These are phyloP conservation scores for Globisporangium solare DNA, from an alignment of 352 stramenopile species.

Conservation along the genomic window DNA sequence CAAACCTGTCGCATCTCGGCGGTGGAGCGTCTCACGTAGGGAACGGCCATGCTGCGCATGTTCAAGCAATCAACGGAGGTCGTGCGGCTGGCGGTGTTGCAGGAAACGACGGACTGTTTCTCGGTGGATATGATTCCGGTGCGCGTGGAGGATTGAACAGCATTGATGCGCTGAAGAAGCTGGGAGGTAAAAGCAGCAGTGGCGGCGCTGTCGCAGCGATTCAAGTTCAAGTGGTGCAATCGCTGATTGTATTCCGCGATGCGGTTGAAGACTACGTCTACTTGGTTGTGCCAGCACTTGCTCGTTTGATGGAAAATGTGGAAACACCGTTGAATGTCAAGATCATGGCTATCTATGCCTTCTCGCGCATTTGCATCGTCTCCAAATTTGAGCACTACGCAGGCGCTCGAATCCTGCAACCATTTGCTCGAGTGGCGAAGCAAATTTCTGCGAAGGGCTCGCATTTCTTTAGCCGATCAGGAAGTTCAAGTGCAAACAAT, in stretches of 20 bases:
- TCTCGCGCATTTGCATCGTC: slow-evolving; percentile 59
- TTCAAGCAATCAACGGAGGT: neutral
- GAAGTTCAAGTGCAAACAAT: slow-evolving; percentile 22
- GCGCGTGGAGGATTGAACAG: slow-evolving; percentile 4
- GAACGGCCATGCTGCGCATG: slow-evolving; percentile 5
- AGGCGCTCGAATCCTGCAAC: slow-evolving; percentile 64
- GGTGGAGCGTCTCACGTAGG: slow-evolving; percentile 14
- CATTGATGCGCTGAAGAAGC: slow-evolving; percentile 19
- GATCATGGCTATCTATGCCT: slow-evolving; percentile 63
- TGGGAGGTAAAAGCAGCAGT: slow-evolving; percentile 14
- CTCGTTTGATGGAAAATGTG: slow-evolving; percentile 91
- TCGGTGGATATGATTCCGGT: slow-evolving; percentile 23
- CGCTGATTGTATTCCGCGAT: slow-evolving; percentile 88
- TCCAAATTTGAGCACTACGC: slow-evolving; percentile 79
- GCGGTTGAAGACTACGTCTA: slow-evolving; percentile 94
- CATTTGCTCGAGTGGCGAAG: slow-evolving; percentile 63
- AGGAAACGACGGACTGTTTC: slow-evolving; percentile 6
- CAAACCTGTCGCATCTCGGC: neutral
- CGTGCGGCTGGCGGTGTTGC: neutral
- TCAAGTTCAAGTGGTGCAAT: slow-evolving; percentile 82
- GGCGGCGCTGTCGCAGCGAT: slow-evolving; percentile 31
- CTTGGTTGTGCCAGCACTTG: slow-evolving; percentile 90
- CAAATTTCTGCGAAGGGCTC: slow-evolving; percentile 68
- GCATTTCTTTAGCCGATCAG: slow-evolving; percentile 53
- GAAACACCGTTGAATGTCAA: slow-evolving; percentile 81